Conservation (phyloP, 176 grass and related monocot genomes). For the Hyparrhenia diplandra region DNA sequence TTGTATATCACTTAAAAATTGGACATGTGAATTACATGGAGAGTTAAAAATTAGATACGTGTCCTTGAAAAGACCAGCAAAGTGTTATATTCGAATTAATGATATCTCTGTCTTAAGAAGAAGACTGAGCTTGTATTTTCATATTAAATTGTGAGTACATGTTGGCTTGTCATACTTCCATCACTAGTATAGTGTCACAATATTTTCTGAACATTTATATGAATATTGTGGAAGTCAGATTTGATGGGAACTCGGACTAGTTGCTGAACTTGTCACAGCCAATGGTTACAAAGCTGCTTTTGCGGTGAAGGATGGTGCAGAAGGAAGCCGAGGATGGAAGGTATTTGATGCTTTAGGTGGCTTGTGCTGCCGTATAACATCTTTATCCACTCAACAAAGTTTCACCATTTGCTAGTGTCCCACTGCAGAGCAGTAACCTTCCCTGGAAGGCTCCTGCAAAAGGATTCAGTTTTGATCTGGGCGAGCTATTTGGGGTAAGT, state of each 20-base stretch:
- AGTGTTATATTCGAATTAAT: not conserved
- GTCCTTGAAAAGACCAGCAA: not conserved
- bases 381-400: slow-evolving; percentile 29
- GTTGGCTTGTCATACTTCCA: not conserved
- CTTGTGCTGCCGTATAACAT: not conserved
- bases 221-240: slow-evolving; percentile 47
- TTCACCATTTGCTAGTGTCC: slow-evolving; percentile 34
- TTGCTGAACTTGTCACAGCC: slow-evolving; percentile 73
- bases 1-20: not conserved
- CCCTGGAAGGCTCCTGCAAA: slow-evolving; percentile 76
- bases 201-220: slow-evolving; percentile 23
- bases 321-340: slow-evolving; percentile 82
- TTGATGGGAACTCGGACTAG: slow-evolving; percentile 77
- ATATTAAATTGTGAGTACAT: not conserved
- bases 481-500: slow-evolving; percentile 72
- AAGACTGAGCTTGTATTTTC: not conserved
- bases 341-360: slow-evolving; percentile 35
- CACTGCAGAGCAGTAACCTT: slow-evolving; percentile 81
- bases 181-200: not conserved
- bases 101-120: not conserved
- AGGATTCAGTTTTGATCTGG: slow-evolving; percentile 63
- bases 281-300: slow-evolving; percentile 95
- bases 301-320: slow-evolving; percentile 86
- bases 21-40: not conserved
- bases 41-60: not conserved